Base-by-base conservation (phyloP, 73 alveolate species). In the Blepharisma stoltei region DNA sequence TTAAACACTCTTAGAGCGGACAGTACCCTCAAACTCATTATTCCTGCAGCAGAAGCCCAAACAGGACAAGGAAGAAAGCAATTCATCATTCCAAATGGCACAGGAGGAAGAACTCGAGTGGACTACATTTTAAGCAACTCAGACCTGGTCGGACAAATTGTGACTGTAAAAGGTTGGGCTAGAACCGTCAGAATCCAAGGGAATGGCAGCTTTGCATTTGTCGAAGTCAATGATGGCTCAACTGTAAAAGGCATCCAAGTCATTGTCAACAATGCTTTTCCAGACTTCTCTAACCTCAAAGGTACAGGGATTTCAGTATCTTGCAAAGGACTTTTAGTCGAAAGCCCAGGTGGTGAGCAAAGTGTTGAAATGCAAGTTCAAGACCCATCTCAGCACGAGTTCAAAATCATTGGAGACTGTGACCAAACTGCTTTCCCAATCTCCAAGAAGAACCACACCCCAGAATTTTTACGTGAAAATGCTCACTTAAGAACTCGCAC, bases 401-500 rank as follows among this genome's bases (percentile, higher is more conserved):
- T 86, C 25, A 86, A 76, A 71, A 81, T 90, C 38, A 70, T 91
- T 55, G 99, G 99, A 46, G 68, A 94, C 6, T 89, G 98, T 65
- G 95, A 92, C 55, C 97, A 93, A 67, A 94, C 92, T 37, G 92
- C 80, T 41, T 97, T 95, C 77, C 99, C 99, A 1, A 83, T 97
- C 71, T 92, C 98, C 14, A 95, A 95, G 82, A 94, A 94, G 90
- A 83, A 87, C 75, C 97, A 95, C 81, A 81, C 95, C 45, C 85
- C 85, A 20, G 99, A 97, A 81, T 86, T 83, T 55, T 78, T 92
- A 20, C 87, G 99, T 91, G 97, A 95, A 81, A 66, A 37, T 27
- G 89, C 98, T 73, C 99, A 97, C 73, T 81, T 97, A 81, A 90
- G 99, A 77, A 99, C 99, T 38, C 90, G 99, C 78, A 87, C 99